Evolutionary conservation across 345 rosid species (phyloP).

Genomic region (Citrus glauca): DNA sequence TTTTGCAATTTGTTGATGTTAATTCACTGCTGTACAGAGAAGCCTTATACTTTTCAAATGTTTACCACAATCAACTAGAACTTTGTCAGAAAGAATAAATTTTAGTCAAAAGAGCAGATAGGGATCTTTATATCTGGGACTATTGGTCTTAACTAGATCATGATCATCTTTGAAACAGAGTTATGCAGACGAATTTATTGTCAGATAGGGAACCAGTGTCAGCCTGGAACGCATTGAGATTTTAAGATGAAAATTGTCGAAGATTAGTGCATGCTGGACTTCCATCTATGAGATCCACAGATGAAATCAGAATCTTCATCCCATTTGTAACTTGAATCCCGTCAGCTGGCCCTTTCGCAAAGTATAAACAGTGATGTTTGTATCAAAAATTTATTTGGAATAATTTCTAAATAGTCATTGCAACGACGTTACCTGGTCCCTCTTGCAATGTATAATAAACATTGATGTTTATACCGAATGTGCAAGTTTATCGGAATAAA

Average conservation of each 20-base stretch:
- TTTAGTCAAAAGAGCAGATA: not conserved
- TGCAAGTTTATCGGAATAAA: not conserved
- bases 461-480: not conserved
- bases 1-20: not conserved
- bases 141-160: not conserved
- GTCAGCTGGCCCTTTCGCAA: not conserved
- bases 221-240: not conserved
- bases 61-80: not conserved
- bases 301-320: not conserved
- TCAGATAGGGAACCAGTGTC: not conserved
- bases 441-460: not conserved
- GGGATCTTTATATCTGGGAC: not conserved
- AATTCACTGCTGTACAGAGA: not conserved
- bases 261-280: not conserved
- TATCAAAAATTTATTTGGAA: not conserved
- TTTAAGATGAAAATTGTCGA: too few relatives aligned
- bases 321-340: constrained; percentile 1
- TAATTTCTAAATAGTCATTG: not conserved
- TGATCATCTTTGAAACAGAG: not conserved
- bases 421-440: not conserved
- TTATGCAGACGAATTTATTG: constrained; percentile 8
- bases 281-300: not conserved
- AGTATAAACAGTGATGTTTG: not conserved
- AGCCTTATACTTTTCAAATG: not conserved
- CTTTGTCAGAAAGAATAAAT: not conserved